Percentiles rank a stretch among this genome's conserved stretches.
Evolutionary conservation across 345 rosid species (phyloP).

Genomic region (Carallia pectinifolia): DNA sequence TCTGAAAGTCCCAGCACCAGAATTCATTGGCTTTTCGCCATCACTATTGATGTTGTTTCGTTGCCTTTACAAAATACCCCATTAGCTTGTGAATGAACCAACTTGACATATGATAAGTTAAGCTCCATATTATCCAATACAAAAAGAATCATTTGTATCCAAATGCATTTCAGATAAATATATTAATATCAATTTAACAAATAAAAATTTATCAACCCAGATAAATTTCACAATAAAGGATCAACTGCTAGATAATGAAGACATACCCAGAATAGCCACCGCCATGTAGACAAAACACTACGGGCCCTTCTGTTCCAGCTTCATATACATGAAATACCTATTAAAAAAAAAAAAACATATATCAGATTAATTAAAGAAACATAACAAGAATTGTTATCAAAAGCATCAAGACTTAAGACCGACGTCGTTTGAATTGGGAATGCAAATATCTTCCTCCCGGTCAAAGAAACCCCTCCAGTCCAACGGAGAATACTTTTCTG

Average conservation of each 20-base stretch:
- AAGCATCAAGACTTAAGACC: constrained; percentile 17
- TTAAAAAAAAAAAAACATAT: constrained; percentile 19
- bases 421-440: constrained; percentile 70
- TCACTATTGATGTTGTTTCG: no score
- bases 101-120: no score
- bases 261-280: constrained; percentile 93
- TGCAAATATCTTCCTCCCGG: constrained; percentile 64
- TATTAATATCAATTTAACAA: not conserved
- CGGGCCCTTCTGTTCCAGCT: constrained; percentile 91
- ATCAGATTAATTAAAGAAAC: not conserved
- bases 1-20: no score
- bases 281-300: constrained; percentile 88
- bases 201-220: not conserved
- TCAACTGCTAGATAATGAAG: not conserved
- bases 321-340: constrained; percentile 90
- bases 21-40: no score
- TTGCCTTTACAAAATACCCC: no score
- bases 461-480: constrained; percentile 76
- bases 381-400: not conserved
- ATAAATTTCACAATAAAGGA: not conserved
- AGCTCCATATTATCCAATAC: no score
- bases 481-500: constrained; percentile 56
- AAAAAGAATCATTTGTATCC: no score
- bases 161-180: no score
- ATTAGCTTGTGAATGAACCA: no score